Percentiles rank a stretch among this genome's conserved stretches.
These are phyloP conservation scores for Polygonum aviculare DNA, from an alignment of 148 eudicot species.

Conservation along the genomic window DNA sequence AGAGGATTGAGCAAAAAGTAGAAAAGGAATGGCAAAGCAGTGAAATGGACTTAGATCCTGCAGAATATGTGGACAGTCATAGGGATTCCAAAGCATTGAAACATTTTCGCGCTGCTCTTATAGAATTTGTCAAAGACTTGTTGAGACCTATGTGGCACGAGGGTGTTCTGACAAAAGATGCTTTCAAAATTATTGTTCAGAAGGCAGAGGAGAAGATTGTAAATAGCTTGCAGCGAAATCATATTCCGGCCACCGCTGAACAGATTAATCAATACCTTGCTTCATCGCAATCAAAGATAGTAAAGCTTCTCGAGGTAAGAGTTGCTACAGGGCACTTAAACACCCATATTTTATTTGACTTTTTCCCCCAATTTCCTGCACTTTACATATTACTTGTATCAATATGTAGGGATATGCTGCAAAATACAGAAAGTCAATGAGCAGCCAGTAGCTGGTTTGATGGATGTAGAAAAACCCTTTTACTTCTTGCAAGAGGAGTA, in stretches of 20 bases:
- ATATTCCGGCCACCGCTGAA: conserved; percentile 58
- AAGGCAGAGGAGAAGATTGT: conserved; percentile 78
- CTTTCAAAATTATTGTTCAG: conserved; percentile 73
- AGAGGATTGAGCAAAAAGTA: conserved; percentile 25
- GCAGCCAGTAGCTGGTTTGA: neutral
- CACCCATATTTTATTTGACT: neutral
- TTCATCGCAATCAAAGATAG: conserved; percentile 48
- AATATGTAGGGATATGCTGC: conserved; percentile 11
- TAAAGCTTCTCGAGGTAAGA: conserved; percentile 89
- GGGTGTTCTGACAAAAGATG: conserved; percentile 81
- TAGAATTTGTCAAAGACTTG: conserved; percentile 75
- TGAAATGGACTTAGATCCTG: conserved; percentile 32
- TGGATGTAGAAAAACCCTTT: neutral
- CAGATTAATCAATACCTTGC: conserved; percentile 54
- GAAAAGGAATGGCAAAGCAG: conserved; percentile 28
- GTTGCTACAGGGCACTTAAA: neutral
- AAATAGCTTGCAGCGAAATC: conserved; percentile 50
- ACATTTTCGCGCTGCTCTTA: conserved; percentile 64
- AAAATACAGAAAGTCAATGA: conserved; percentile 7
- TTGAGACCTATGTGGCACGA: conserved; percentile 80
- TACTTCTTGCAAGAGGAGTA: neutral
- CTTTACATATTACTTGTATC: neutral
- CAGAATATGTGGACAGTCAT: conserved; percentile 21
- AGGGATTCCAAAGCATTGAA: conserved; percentile 53
- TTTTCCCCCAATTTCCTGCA: neutral